Evolutionary conservation across 1,284 basidiomycete genomes (phyloP).

Genomic region (Inonotus obliquus): DNA sequence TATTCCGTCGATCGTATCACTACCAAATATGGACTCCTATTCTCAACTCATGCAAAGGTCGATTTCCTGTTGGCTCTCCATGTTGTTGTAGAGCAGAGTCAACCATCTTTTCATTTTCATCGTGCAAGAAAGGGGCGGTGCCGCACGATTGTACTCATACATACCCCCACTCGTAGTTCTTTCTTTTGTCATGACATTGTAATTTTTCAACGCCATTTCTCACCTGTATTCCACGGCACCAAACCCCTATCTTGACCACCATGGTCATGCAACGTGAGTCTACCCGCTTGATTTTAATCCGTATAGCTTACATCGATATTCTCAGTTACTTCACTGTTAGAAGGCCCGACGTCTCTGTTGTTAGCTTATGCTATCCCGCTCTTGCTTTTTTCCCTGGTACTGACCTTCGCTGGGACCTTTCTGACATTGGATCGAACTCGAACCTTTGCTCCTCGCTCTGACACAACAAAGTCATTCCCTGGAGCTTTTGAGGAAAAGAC

Average conservation of each 20-base stretch:
- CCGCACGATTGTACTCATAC: not conserved
- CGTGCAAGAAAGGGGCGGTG: not conserved
- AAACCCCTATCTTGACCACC: constrained; percentile 10
- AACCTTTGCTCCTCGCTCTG: constrained; percentile 46
- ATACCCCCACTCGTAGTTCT: not conserved
- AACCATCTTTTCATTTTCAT: not conserved
- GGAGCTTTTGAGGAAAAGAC: constrained; percentile 30
- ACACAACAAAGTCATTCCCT: constrained; percentile 31
- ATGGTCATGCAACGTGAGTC: constrained; percentile 12
- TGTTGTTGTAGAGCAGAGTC: too few species aligned
- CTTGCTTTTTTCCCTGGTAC: constrained; percentile 43
- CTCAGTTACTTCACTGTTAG: constrained; percentile 18
- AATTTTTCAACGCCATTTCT: not conserved
- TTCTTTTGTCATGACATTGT: not conserved
- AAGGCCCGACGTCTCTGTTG: constrained; percentile 34
- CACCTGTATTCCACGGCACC: not conserved
- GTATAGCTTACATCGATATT: not conserved
- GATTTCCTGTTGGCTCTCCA: too few species aligned
- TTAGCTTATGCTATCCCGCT: constrained; percentile 54
- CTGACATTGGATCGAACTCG: constrained; percentile 63
- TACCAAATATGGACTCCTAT: not conserved
- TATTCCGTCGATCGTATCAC: not conserved
- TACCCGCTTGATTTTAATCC: not conserved
- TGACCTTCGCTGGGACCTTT: constrained; percentile 61
- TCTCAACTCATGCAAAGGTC: too few species aligned